Evolutionary conservation across 2,329 filamentous ascomycete species (phyloP).

Genomic region (Rutstroemia sp.): DNA sequence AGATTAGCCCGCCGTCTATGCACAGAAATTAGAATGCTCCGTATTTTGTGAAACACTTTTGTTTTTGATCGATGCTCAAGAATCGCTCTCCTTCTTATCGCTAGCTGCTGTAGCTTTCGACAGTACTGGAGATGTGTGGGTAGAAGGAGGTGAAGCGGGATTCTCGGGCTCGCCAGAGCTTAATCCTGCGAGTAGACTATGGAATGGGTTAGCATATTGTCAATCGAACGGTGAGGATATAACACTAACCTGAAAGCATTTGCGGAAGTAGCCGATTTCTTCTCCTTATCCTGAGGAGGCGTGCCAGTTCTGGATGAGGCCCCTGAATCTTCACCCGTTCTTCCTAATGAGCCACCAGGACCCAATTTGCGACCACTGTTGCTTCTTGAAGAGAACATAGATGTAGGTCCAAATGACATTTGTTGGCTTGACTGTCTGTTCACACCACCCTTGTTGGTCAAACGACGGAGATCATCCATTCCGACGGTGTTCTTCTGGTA

Average conservation of each 20-base stretch:
- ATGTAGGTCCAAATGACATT: constrained; percentile 67
- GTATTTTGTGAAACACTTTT: constrained; percentile 31
- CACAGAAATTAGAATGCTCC: constrained; percentile 36
- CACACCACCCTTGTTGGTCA: constrained; percentile 54
- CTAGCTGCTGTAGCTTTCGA: constrained; percentile 53
- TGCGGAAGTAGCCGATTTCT: constrained; percentile 58
- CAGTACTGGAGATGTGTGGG: constrained; percentile 57
- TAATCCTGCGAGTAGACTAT: constrained; percentile 45
- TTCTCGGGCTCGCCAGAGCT: constrained; percentile 46
- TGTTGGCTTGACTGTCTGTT: constrained; percentile 55
- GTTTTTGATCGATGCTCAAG: constrained; percentile 24
- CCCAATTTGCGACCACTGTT: constrained; percentile 81
- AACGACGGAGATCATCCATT: constrained; percentile 82
- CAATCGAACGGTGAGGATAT: not conserved
- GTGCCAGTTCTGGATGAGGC: constrained; percentile 86
- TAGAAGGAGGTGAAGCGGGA: constrained; percentile 63
- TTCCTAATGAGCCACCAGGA: constrained; percentile 63
- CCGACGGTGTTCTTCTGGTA: constrained; percentile 73
- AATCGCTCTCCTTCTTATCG: constrained; percentile 45
- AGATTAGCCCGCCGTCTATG: constrained; percentile 38
- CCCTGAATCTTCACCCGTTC: constrained; percentile 76
- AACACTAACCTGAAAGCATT: constrained; percentile 90
- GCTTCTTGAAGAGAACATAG: constrained; percentile 82
- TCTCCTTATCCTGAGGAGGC: constrained; percentile 63
- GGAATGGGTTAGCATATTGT: constrained; percentile 22